Base-by-base conservation (phyloP, 164 flowering plant genomes). In the Sedum album region DNA sequence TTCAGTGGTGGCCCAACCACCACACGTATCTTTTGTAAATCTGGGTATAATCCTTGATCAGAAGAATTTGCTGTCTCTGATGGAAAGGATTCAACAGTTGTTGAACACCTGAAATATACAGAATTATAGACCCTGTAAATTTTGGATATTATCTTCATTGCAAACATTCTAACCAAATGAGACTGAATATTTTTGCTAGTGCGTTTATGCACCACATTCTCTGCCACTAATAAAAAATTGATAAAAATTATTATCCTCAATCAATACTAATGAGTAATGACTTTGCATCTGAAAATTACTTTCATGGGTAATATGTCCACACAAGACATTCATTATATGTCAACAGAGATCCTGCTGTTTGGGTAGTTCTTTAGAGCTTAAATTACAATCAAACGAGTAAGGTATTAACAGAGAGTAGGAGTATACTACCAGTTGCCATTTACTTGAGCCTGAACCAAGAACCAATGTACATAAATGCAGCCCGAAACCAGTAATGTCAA, bases 401-500 rank as follows among this genome's bases (percentile, higher is more conserved):
- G 23, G 0, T 28, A 8, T 63, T 31, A 10, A 57, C 23, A 67
- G 20, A 64, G 64, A 31, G 64, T 49, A 70, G 68, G 5, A 60
- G 23, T n/a, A 55, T 71, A 70, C 57, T 90, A 93, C 98, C 98
- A 93, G 78, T 80, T 88, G 72, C 97, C 98, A 83, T 91, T 89
- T 44, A 94, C 97, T 85, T 88, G 96, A 42, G 95, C 97, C 75
- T 86, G 89, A 73, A 94, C 88, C n/a, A n/a, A n/a, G n/a, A n/a
- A n/a, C n/a, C 71, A 88, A 76, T 11, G 85, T 77, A 71, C 98
- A 94, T 26, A 87, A 75, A 77, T 94, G 97, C 75, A 94, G 80
- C 67, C 98, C 86, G 79, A 84, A 82, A 70, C 98, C 98, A 76
- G 83, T 75, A 38, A 94, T 81, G 76, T 94, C 96, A 79, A 94